These are phyloP conservation scores for Phytopythium montanum DNA, from an alignment of 352 stramenopile genomes.

Conservation along the genomic window DNA sequence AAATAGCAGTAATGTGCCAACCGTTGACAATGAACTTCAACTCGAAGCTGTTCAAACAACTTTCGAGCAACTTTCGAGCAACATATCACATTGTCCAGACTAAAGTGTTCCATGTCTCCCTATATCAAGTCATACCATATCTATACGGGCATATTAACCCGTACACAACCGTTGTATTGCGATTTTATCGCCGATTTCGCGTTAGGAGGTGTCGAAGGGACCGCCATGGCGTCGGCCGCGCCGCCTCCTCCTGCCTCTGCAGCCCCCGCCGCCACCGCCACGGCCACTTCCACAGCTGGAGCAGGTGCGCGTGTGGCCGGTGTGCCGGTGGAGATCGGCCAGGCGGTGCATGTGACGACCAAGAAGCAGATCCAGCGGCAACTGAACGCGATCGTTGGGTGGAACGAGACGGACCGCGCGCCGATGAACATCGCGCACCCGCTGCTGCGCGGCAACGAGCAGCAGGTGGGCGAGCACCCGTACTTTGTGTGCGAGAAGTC, in stretches of 20 bases:
- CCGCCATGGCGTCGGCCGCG: neutral
- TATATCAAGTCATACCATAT: neutral
- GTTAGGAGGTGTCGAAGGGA: neutral
- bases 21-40: neutral
- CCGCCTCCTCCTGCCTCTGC: neutral
- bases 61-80: neutral
- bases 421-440: constrained; percentile 69
- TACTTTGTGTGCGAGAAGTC: constrained; percentile 86
- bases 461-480: constrained; percentile 72
- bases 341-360: constrained; percentile 55
- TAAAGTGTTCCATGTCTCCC: neutral
- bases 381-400: constrained; percentile 80
- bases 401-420: constrained; percentile 70
- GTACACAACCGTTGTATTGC: neutral
- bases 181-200: neutral
- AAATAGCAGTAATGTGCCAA: neutral
- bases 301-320: constrained; percentile 31
- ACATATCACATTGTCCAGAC: neutral
- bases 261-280: constrained; percentile 5
- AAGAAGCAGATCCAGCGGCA: constrained; percentile 83
- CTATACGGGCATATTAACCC: neutral
- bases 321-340: constrained; percentile 62
- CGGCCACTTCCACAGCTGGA: neutral
- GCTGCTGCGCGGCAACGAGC: constrained; percentile 69
- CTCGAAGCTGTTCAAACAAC: too few relatives aligned